Evolutionary conservation across 1,139 yeast species (phyloP).

Genomic region (Candida labiduridarum): DNA sequence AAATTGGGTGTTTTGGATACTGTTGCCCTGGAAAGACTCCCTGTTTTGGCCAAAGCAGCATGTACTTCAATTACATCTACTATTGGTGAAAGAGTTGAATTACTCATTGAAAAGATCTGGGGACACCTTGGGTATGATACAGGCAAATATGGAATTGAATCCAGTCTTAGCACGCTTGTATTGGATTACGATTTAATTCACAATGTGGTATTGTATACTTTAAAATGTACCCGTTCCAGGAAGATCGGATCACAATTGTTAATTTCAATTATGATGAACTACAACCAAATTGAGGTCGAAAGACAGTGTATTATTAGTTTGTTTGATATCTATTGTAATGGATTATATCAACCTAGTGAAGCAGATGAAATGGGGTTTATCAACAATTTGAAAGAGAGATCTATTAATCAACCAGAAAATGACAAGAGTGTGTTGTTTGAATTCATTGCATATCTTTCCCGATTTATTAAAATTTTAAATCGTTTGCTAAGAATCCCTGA

Average conservation of each 20-base stretch:
- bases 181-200: conserved; percentile 68
- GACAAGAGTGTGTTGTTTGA: conserved; percentile 59
- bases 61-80: conserved; percentile 66
- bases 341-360: conserved; percentile 56
- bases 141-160: conserved; percentile 59
- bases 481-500: conserved; percentile 76
- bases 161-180: conserved; percentile 64
- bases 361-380: conserved; percentile 61
- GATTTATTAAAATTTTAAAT: conserved; percentile 65
- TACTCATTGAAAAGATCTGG: conserved; percentile 68
- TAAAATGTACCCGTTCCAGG: conserved; percentile 68
- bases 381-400: conserved; percentile 50
- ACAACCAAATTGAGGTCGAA: conserved; percentile 57
- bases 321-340: conserved; percentile 64
- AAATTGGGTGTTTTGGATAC: conserved; percentile 57
- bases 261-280: conserved; percentile 31
- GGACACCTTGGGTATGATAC: conserved; percentile 72
- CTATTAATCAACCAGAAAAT: conserved; percentile 65
- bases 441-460: conserved; percentile 59
- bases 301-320: conserved; percentile 63
- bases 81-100: conserved; percentile 62
- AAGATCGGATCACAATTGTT: conserved; percentile 67
- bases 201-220: conserved; percentile 68
- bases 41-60: conserved; percentile 74
- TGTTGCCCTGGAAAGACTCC: conserved; percentile 62